phyloP scores from a whole-genome alignment of 2,329 filamentous ascomycete species.

The Monosporascus sp. region DNA sequence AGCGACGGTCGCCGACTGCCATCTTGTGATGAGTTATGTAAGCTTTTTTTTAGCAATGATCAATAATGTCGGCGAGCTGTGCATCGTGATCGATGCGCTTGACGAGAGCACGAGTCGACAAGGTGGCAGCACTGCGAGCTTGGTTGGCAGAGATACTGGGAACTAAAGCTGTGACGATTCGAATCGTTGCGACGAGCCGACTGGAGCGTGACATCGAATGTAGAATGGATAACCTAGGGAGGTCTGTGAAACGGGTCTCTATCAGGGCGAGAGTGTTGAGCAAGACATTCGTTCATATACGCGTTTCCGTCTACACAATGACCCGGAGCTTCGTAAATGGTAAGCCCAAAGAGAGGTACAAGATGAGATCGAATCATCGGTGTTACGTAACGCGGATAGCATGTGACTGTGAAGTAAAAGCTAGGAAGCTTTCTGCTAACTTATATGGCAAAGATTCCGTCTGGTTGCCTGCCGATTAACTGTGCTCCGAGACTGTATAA shows the following conservation, averaged over 20 bases:
- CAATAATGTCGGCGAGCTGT: constrained; percentile 15
- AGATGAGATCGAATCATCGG: constrained; percentile 14
- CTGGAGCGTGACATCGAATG: constrained; percentile 19
- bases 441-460: constrained; percentile 13
- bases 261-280: constrained; percentile 16
- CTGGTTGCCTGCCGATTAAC: constrained; percentile 16
- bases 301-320: constrained; percentile 15
- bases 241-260: constrained; percentile 9
- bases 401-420: constrained; percentile 19
- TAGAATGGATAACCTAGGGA: constrained; percentile 8
- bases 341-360: constrained; percentile 11
- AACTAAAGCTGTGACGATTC: constrained; percentile 1
- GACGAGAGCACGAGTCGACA: constrained; percentile 19
- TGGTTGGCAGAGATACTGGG: constrained; percentile 7
- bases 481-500: constrained; percentile 12
- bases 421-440: neutral
- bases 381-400: constrained; percentile 21
- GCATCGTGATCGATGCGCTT: constrained; percentile 25
- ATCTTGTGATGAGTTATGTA: too few species aligned
- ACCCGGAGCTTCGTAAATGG: constrained; percentile 21
- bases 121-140: neutral
- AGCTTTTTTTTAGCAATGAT: constrained; percentile 1
- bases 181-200: constrained; percentile 19
- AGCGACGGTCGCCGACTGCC: too few species aligned
- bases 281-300: constrained; percentile 17